Percentiles rank a stretch among this genome's conserved stretches.
These are phyloP conservation scores for Eucalyptus cladocalyx DNA, from an alignment of 345 rosid species.

Conservation along the genomic window DNA sequence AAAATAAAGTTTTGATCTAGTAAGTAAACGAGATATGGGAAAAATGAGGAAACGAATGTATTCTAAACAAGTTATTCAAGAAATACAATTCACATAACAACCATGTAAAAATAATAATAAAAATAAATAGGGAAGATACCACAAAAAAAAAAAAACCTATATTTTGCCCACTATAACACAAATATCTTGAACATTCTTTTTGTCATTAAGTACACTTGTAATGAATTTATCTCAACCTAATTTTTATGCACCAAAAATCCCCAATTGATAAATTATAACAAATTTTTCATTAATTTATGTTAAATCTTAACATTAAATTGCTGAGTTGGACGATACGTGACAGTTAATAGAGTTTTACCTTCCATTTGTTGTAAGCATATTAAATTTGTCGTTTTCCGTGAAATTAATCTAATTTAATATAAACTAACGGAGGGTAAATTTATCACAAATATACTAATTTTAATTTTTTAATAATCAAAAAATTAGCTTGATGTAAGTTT, in stretches of 20 bases:
- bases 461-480: no score
- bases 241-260: no score
- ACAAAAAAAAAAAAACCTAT: neutral
- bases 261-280: accelerated
- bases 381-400: accelerated
- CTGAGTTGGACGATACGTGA: accelerated
- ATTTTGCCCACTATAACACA: neutral
- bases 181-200: neutral
- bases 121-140: neutral
- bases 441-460: no score
- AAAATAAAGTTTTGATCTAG: neutral
- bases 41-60: neutral
- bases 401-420: no score
- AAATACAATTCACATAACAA: neutral
- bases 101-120: neutral
- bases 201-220: accelerated
- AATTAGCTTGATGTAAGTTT: no score
- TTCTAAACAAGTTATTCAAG: neutral
- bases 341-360: neutral
- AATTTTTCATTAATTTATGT: accelerated
- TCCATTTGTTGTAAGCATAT: neutral
- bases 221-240: no score
- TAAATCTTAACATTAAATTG: no score
- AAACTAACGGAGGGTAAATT: accelerated
- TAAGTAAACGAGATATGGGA: neutral